Evolutionary conservation across 495 filamentous ascomycete genomes (phyloP).

Genomic region (Aspergillus ellipticus): DNA sequence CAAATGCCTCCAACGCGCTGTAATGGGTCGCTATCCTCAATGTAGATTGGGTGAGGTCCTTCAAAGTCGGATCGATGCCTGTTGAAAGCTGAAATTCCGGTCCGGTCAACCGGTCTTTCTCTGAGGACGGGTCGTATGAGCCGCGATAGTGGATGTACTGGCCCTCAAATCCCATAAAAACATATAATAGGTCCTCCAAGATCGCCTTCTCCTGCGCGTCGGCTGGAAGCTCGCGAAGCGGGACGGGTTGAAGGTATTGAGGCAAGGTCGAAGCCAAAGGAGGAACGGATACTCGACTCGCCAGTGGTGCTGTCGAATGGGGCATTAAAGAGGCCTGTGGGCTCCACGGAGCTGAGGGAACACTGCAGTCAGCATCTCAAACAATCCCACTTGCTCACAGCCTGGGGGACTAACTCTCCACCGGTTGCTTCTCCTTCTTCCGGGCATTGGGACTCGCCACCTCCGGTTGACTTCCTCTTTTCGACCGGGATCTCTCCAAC

Average conservation of each 20-base stretch:
- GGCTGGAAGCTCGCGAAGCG: slow-evolving; percentile 67
- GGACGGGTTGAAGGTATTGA: slow-evolving; percentile 62
- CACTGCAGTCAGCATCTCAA: slow-evolving; percentile 19
- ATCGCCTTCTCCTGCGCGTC: slow-evolving; percentile 82
- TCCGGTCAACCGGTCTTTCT: slow-evolving; percentile 81
- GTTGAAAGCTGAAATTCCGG: slow-evolving; percentile 74
- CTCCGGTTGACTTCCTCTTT: slow-evolving; percentile 31
- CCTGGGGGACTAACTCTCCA: slow-evolving; percentile 28
- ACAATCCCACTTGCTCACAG: background rate
- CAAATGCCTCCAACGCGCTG: slow-evolving; percentile 82
- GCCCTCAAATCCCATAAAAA: slow-evolving; percentile 98
- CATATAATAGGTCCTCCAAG: slow-evolving; percentile 85
- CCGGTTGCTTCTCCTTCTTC: slow-evolving; percentile 36
- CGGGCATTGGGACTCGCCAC: slow-evolving; percentile 38
- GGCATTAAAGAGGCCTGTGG: slow-evolving; percentile 78
- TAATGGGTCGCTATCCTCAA: slow-evolving; percentile 95
- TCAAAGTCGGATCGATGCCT: slow-evolving; percentile 85
- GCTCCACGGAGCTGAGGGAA: slow-evolving; percentile 63
- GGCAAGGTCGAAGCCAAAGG: slow-evolving; percentile 73
- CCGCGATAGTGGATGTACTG: slow-evolving; percentile 87
- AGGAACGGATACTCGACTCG: slow-evolving; percentile 78
- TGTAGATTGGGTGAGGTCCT: slow-evolving; percentile 82
- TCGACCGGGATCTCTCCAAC: slow-evolving; percentile 42
- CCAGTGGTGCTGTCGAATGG: slow-evolving; percentile 84
- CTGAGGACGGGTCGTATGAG: slow-evolving; percentile 74